phyloP scores from a whole-genome alignment of 768 basidiomycete species.

The Pleurotus platypus region DNA sequence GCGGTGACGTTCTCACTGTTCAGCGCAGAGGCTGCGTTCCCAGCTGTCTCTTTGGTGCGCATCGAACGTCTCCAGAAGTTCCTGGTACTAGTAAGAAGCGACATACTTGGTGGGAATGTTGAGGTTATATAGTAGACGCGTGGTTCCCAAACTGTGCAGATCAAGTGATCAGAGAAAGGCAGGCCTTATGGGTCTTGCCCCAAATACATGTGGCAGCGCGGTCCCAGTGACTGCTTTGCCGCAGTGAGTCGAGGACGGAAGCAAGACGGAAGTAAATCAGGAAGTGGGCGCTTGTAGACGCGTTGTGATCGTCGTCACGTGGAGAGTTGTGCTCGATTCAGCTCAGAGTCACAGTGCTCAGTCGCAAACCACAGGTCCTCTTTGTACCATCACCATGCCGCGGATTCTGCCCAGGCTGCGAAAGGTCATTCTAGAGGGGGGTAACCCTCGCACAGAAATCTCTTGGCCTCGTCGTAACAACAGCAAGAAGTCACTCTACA shows the following conservation, averaged over 20 bases:
- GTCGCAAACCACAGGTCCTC: no score
- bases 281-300: neutral
- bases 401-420: slow-evolving; percentile 69
- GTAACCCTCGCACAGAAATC: neutral
- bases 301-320: no score
- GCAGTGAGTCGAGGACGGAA: neutral
- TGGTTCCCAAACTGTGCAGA: neutral
- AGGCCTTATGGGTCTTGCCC: no score
- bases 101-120: neutral
- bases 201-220: no score
- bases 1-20: slow-evolving; percentile 3
- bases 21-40: neutral
- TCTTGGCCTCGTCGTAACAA: slow-evolving; percentile 1
- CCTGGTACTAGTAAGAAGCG: slow-evolving; percentile 7
- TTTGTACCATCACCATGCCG: slow-evolving; percentile 41
- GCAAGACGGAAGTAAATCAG: neutral
- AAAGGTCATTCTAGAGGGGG: slow-evolving; percentile 30
- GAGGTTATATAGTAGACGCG: neutral
- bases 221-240: no score
- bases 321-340: no score
- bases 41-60: slow-evolving; percentile 6
- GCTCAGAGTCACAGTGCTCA: no score
- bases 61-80: slow-evolving; percentile 10
- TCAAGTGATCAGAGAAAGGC: neutral
- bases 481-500: slow-evolving; percentile 29